phyloP scores from a whole-genome alignment of 805 yeast genomes.

The Lachancea sp. region DNA sequence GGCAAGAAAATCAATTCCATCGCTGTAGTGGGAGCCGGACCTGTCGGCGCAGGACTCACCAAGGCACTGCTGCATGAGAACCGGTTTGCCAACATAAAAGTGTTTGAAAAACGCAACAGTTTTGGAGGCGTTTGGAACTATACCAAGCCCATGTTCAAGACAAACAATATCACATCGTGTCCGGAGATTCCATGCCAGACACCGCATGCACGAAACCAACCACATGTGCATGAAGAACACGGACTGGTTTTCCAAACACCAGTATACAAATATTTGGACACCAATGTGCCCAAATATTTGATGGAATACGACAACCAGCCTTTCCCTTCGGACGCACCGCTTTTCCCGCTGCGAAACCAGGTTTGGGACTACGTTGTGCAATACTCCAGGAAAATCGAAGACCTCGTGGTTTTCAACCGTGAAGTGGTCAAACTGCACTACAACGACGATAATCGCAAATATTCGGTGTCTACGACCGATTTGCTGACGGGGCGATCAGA shows the following conservation, averaged over 20 bases:
- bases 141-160: constrained; percentile 26
- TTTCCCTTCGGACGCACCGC: constrained; percentile 40
- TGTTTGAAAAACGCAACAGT: constrained; percentile 50
- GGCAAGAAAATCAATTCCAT: constrained; percentile 30
- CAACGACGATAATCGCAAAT: constrained; percentile 25
- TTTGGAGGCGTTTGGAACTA: constrained; percentile 76
- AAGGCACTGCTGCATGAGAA: constrained; percentile 51
- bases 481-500: constrained; percentile 19
- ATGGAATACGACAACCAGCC: constrained; percentile 56
- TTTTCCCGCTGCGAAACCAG: constrained; percentile 53
- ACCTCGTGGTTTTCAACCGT: constrained; percentile 39
- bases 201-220: constrained; percentile 14
- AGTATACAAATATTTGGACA: constrained; percentile 54
- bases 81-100: constrained; percentile 40
- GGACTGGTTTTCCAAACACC: constrained; percentile 44
- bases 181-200: constrained; percentile 29
- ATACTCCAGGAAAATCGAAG: constrained; percentile 43
- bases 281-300: constrained; percentile 54
- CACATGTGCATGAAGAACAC: constrained; percentile 7
- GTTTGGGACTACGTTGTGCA: constrained; percentile 51
- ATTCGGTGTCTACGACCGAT: constrained; percentile 39
- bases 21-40: constrained; percentile 71
- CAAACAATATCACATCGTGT: constrained; percentile 8
- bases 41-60: constrained; percentile 56
- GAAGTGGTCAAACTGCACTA: constrained; percentile 39